Evolutionary conservation across 192 early-diverging fungal genomes (phyloP).

Genomic region (Entrophospora sp.): DNA sequence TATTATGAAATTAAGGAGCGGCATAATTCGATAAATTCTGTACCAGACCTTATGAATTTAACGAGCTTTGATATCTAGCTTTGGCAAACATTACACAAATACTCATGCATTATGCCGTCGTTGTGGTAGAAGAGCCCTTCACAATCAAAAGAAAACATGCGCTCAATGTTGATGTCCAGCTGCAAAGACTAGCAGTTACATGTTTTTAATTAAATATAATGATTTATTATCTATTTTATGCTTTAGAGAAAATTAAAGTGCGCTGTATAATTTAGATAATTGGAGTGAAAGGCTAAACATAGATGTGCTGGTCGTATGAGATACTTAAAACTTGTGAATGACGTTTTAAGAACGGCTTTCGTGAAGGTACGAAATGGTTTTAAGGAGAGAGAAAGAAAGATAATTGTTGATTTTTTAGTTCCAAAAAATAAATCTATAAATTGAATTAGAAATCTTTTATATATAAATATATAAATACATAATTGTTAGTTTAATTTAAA

Average conservation of each 20-base stretch:
- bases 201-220: slow-evolving; percentile 38
- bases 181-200: slow-evolving; percentile 95
- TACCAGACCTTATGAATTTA: no score
- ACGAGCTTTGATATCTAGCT: no score
- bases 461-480: no score
- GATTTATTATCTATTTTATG: not conserved
- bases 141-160: slow-evolving; percentile 99
- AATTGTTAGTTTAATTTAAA: no score
- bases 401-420: no score
- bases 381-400: no score
- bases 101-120: slow-evolving; percentile 97
- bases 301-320: slow-evolving; percentile 98
- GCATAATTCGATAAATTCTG: no score
- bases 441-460: no score
- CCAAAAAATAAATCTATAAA: no score
- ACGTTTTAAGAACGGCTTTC: slow-evolving; percentile 99
- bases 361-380: no score
- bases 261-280: slow-evolving; percentile 50
- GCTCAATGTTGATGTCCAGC: slow-evolving; percentile 98
- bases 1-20: no score
- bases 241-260: not conserved
- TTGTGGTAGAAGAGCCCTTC: slow-evolving; percentile 95
- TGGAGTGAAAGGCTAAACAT: slow-evolving; percentile 93
- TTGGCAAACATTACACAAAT: slow-evolving; percentile 99
- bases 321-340: slow-evolving; percentile 87